phyloP scores from a whole-genome alignment of 352 stramenopile genomes.

The Plasmopara muralis region DNA sequence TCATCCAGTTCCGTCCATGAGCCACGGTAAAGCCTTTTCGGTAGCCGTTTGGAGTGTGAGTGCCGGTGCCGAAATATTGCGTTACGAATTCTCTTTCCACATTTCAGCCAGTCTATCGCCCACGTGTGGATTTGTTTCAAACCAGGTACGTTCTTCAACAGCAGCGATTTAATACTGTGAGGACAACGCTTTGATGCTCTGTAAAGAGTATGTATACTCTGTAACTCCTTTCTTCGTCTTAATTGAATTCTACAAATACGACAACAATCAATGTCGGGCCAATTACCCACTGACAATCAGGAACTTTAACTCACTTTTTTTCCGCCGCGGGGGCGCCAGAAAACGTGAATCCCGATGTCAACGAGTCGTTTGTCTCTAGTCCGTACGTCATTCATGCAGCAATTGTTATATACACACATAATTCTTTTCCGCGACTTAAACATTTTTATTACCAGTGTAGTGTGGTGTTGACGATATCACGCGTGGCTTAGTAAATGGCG shows the following conservation, averaged over 20 bases:
- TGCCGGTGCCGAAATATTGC: conserved; percentile 13
- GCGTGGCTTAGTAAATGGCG: conserved; percentile 56
- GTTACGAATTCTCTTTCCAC: conserved; percentile 14
- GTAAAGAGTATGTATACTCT: conserved; percentile 41
- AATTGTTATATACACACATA: not conserved
- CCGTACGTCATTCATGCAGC: conserved; percentile 8
- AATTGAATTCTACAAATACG: conserved; percentile 20
- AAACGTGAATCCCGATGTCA: conserved; percentile 37
- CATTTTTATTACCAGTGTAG: conserved; percentile 14
- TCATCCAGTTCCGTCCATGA: conserved; percentile 41
- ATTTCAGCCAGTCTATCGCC: conserved; percentile 28
- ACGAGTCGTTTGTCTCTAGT: conserved; percentile 11
- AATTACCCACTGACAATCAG: not conserved
- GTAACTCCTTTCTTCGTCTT: conserved; percentile 38
- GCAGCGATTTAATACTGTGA: conserved; percentile 31
- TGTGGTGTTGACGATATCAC: conserved; percentile 11
- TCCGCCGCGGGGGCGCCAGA: conserved; percentile 25
- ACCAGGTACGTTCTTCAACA: conserved; percentile 32
- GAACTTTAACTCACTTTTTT: conserved; percentile 21
- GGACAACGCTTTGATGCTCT: conserved; percentile 31
- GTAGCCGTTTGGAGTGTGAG: conserved; percentile 17
- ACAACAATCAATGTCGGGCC: not conserved
- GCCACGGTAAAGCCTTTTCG: conserved; percentile 15
- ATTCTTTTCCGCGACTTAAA: too few relatives aligned
- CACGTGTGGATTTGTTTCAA: conserved; percentile 29